phyloP scores from a whole-genome alignment of 768 basidiomycete species.

The Suillus tomentosus region DNA sequence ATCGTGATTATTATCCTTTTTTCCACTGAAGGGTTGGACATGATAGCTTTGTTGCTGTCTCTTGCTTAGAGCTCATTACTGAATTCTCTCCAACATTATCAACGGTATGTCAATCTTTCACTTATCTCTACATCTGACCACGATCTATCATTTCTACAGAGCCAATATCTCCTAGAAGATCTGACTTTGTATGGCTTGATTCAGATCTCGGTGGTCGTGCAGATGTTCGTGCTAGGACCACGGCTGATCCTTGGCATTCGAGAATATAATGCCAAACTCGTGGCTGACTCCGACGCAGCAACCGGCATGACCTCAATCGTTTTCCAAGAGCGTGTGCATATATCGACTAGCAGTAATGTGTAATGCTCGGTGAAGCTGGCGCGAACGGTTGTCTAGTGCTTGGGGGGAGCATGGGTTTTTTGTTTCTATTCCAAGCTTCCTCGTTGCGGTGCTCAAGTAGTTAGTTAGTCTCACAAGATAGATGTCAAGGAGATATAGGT shows the following conservation, averaged over 20 bases:
- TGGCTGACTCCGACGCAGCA: background rate
- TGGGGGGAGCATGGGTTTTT: too few species aligned
- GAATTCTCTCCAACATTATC: background rate
- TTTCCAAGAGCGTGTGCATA: too few species aligned
- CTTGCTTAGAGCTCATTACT: slow-evolving; percentile 39
- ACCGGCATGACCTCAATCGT: background rate
- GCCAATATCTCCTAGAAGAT: rapidly evolving
- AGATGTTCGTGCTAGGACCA: background rate
- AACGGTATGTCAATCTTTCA: background rate
- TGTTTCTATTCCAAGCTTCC: too few species aligned
- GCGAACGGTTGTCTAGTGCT: background rate
- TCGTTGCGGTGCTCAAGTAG: too few species aligned
- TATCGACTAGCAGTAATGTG: too few species aligned
- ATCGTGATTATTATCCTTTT: background rate
- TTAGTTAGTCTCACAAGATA: too few species aligned
- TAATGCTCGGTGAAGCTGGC: too few species aligned
- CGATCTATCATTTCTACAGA: background rate
- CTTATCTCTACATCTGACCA: background rate
- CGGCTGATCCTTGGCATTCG: background rate
- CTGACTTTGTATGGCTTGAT: background rate
- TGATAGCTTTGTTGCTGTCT: background rate
- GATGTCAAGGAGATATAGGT: too few species aligned
- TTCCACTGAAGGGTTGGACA: background rate
- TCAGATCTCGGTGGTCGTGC: background rate
- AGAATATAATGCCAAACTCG: background rate